phyloP scores from a whole-genome alignment of 139 green algal species.

The Chlamydomonas eustigma region DNA sequence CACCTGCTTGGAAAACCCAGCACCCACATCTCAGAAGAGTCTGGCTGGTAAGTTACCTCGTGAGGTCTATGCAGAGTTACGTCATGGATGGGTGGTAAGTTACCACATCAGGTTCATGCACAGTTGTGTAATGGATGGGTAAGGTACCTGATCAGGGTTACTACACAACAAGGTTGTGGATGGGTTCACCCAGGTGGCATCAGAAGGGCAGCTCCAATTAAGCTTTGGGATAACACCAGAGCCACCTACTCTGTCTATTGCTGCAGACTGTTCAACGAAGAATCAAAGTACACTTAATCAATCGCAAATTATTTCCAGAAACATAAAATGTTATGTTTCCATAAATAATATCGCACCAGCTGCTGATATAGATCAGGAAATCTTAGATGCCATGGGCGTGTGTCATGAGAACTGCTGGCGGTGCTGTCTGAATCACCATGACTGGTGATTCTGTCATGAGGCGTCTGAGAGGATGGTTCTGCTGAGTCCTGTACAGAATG shows the following conservation, averaged over 20 bases:
- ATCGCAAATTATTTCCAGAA: too few relatives aligned
- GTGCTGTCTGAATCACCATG: neutral
- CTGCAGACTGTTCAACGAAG: neutral
- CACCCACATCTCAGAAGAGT: too few relatives aligned
- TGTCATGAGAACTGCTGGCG: neutral
- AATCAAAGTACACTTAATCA: too few relatives aligned
- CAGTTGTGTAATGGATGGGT: neutral
- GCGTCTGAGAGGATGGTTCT: neutral
- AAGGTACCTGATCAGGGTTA: slow-evolving; percentile 45
- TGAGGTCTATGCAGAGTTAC: too few relatives aligned
- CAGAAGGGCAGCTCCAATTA: slow-evolving; percentile 87
- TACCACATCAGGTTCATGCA: too few relatives aligned
- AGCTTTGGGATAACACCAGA: slow-evolving; percentile 53
- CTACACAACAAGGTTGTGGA: slow-evolving; percentile 20
- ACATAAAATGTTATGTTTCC: too few relatives aligned
- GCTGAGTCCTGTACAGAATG: neutral
- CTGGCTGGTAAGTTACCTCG: too few relatives aligned
- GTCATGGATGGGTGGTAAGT: too few relatives aligned
- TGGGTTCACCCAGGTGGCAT: slow-evolving; percentile 79
- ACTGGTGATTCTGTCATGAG: neutral
- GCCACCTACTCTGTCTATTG: slow-evolving; percentile 1
- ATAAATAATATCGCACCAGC: too few relatives aligned
- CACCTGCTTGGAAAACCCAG: slow-evolving; percentile 45
- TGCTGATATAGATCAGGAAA: slow-evolving; percentile 1
- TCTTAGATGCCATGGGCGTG: neutral